Conservation (phyloP, 225 moss, liverwort and hornwort genomes). For the Lunularia cruciata region DNA sequence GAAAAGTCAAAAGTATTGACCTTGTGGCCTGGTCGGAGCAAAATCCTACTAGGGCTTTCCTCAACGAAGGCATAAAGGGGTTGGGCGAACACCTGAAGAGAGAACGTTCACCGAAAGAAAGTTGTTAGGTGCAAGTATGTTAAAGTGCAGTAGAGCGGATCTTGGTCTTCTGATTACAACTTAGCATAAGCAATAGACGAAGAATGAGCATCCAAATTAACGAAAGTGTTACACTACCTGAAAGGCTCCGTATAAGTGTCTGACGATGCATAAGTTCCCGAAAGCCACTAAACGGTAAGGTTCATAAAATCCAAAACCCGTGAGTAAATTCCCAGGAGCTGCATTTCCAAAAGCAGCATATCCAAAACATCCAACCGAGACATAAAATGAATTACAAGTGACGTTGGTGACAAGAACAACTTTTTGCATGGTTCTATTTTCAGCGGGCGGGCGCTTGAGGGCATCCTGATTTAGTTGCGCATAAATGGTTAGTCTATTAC, state of each 20-base stretch:
- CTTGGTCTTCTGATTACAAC: too few relatives aligned
- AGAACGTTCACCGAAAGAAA: too few relatives aligned
- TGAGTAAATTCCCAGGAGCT: conserved; percentile 67
- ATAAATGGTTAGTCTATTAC: too few relatives aligned
- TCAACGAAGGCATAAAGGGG: conserved; percentile 67
- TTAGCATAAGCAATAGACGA: too few relatives aligned
- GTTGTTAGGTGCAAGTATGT: background rate
- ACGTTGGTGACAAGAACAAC: conserved; percentile 43
- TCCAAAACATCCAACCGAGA: conserved; percentile 61
- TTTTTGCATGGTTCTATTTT: conserved; percentile 49
- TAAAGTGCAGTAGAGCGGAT: background rate
- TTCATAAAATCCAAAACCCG: conserved; percentile 67
- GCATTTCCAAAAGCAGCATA: conserved; percentile 67
- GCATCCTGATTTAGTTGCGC: too few relatives aligned
- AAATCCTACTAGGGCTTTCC: conserved; percentile 46
- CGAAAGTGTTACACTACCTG: conserved; percentile 47
- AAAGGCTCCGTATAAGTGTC: conserved; percentile 64
- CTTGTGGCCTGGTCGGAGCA: too few relatives aligned
- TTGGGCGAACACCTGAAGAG: conserved; percentile 53
- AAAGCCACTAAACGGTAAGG: conserved; percentile 65
- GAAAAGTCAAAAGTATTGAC: conserved; percentile 37
- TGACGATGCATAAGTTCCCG: conserved; percentile 61
- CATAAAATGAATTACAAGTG: conserved; percentile 59
- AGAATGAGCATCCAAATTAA: background rate
- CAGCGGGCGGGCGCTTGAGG: conserved; percentile 36